Evolutionary conservation across 2,329 filamentous ascomycete genomes (phyloP).

Genomic region (Colletotrichum tropicale): DNA sequence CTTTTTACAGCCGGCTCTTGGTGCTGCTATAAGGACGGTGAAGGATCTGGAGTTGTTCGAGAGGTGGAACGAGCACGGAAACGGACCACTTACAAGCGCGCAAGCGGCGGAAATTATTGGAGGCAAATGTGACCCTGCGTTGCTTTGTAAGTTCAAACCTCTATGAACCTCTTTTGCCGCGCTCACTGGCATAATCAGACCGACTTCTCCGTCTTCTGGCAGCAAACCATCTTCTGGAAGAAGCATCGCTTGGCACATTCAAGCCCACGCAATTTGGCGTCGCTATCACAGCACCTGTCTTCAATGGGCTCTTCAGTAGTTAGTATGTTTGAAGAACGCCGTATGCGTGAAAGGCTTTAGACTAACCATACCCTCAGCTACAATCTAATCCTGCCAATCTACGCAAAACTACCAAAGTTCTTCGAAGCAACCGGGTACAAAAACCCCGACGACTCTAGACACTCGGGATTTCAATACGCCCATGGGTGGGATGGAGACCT

Average conservation of each 20-base stretch:
- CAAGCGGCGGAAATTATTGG: background rate
- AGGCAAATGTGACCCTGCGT: background rate
- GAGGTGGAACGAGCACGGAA: background rate
- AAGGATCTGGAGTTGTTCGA: background rate
- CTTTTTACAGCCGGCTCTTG: background rate
- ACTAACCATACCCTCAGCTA: background rate
- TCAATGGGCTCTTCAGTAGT: background rate
- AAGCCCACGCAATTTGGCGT: background rate
- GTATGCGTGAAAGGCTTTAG: rapidly evolving
- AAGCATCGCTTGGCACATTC: background rate
- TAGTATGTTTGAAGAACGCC: background rate
- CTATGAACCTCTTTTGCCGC: background rate
- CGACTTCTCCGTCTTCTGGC: background rate
- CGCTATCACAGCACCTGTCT: background rate
- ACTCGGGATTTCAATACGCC: background rate
- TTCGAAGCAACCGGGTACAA: background rate
- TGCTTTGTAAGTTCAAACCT: background rate
- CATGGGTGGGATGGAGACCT: background rate
- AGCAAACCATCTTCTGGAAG: background rate
- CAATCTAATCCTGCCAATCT: background rate
- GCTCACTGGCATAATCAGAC: background rate
- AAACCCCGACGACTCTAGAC: background rate
- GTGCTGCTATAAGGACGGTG: background rate
- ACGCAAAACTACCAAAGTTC: background rate
- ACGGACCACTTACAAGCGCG: background rate